These are phyloP conservation scores for Diaporthe aspalathi DNA, from an alignment of 2,329 filamentous ascomycete genomes.

Conservation along the genomic window DNA sequence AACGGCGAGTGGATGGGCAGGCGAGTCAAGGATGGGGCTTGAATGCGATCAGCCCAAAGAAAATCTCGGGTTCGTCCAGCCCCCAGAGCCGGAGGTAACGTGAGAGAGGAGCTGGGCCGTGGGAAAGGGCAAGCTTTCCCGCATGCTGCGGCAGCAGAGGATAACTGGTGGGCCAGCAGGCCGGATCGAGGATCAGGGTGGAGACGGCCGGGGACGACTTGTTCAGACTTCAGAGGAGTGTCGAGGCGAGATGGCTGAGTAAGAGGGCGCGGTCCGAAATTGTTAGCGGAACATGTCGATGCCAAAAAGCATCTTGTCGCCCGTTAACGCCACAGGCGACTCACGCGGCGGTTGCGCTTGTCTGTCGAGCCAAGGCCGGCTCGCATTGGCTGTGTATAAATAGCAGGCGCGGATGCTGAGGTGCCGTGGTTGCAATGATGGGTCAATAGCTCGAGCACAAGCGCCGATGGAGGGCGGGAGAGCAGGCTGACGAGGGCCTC, in stretches of 20 bases:
- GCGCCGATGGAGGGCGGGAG: slow-evolving; percentile 32
- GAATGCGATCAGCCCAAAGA: slow-evolving; percentile 29
- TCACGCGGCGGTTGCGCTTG: slow-evolving; percentile 32
- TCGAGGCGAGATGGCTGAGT: slow-evolving; percentile 23
- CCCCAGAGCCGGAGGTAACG: slow-evolving; percentile 31
- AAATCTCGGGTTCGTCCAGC: slow-evolving; percentile 28
- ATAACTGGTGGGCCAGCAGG: slow-evolving; percentile 16
- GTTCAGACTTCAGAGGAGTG: background rate
- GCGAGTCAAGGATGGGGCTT: slow-evolving; percentile 24
- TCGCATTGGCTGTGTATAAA: slow-evolving; percentile 18
- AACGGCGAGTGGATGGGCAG: slow-evolving; percentile 18
- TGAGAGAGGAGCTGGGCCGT: slow-evolving; percentile 17
- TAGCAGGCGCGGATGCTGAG: slow-evolving; percentile 35
- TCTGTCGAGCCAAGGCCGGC: slow-evolving; percentile 9
- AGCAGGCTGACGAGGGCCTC: background rate
- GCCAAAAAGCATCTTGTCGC: slow-evolving; percentile 10
- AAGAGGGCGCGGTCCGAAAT: slow-evolving; percentile 19
- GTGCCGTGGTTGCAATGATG: slow-evolving; percentile 22
- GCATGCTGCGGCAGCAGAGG: slow-evolving; percentile 29
- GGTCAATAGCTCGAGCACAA: slow-evolving; percentile 31
- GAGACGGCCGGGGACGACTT: slow-evolving; percentile 8
- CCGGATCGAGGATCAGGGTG: slow-evolving; percentile 8
- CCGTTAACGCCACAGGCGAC: slow-evolving; percentile 14
- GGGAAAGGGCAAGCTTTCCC: slow-evolving; percentile 27
- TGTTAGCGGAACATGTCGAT: slow-evolving; percentile 32